These are phyloP conservation scores for Lumnitzera littorea DNA, from an alignment of 345 rosid genomes.

Conservation along the genomic window DNA sequence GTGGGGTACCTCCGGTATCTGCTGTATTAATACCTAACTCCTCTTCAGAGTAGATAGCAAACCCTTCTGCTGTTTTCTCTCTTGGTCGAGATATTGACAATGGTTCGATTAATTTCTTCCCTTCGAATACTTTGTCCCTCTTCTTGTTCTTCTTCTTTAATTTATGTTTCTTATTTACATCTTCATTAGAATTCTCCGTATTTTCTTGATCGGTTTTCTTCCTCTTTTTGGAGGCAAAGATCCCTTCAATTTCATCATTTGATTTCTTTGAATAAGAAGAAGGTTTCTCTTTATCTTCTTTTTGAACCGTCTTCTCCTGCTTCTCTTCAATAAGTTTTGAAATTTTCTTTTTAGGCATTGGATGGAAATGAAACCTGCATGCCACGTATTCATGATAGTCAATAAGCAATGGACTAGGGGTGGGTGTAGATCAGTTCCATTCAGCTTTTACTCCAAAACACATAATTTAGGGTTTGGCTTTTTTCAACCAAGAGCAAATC, in stretches of 20 bases:
- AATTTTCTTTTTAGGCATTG: conserved; percentile 11
- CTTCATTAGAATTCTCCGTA: conserved; percentile 1
- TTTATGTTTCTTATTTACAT: not conserved
- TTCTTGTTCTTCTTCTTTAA: conserved; percentile 22
- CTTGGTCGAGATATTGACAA: conserved; percentile 18
- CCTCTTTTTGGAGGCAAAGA: conserved; percentile 12
- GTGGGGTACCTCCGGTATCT: conserved; percentile 51
- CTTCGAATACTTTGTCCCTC: conserved; percentile 18
- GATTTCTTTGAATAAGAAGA: conserved; percentile 8
- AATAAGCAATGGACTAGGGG: too few relatives aligned
- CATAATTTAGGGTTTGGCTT: too few relatives aligned
- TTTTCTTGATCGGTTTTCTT: conserved; percentile 9
- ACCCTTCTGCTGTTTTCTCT: conserved; percentile 51
- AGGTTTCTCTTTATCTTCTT: conserved; percentile 6
- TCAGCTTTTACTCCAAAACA: too few relatives aligned
- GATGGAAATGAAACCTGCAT: too few relatives aligned
- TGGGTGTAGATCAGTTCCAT: too few relatives aligned
- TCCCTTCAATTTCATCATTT: conserved; percentile 14
- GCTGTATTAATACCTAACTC: conserved; percentile 55
- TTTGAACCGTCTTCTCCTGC: not conserved
- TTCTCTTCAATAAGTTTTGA: not conserved
- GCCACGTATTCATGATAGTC: too few relatives aligned
- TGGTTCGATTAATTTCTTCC: conserved; percentile 2
- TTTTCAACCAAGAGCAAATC: too few relatives aligned
- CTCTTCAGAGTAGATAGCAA: conserved; percentile 48